These are phyloP conservation scores for Emergomyces orientalis DNA, from an alignment of 2,329 filamentous ascomycete species.

Conservation along the genomic window DNA sequence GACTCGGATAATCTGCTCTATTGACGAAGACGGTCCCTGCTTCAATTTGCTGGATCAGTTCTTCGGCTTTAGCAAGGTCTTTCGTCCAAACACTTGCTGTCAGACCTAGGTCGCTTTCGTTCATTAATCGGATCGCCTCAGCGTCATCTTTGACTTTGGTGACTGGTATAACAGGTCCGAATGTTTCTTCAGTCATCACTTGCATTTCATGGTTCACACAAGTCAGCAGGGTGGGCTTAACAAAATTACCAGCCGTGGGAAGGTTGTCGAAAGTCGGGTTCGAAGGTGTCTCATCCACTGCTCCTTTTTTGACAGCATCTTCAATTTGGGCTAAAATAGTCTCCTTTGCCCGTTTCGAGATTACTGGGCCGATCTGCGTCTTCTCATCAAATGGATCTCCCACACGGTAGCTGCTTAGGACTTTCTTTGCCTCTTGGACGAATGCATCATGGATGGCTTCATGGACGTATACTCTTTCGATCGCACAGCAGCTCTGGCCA, in stretches of 20 bases:
- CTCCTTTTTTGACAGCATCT: constrained; percentile 75
- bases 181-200: constrained; percentile 91
- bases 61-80: constrained; percentile 63
- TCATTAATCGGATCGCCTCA: constrained; percentile 80
- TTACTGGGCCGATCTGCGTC: constrained; percentile 79
- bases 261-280: constrained; percentile 67
- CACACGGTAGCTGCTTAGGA: constrained; percentile 71
- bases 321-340: constrained; percentile 69
- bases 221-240: constrained; percentile 73
- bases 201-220: constrained; percentile 72
- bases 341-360: constrained; percentile 69
- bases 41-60: constrained; percentile 71
- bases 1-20: constrained; percentile 81
- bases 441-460: constrained; percentile 77
- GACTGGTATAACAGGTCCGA: constrained; percentile 83
- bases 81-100: constrained; percentile 98
- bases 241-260: constrained; percentile 74
- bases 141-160: constrained; percentile 74
- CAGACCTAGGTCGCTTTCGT: constrained; percentile 86
- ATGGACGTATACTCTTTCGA: constrained; percentile 87
- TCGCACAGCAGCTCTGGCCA: constrained; percentile 91
- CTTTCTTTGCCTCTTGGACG: constrained; percentile 65
- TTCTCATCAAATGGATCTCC: constrained; percentile 74
- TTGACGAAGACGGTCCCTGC: constrained; percentile 96
- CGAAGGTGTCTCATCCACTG: constrained; percentile 71